Evolutionary conservation across 2,329 filamentous ascomycete genomes (phyloP), one percentile per base, ranked within the genome.

Genomic region (Sarocladiaceae sp.): DNA sequence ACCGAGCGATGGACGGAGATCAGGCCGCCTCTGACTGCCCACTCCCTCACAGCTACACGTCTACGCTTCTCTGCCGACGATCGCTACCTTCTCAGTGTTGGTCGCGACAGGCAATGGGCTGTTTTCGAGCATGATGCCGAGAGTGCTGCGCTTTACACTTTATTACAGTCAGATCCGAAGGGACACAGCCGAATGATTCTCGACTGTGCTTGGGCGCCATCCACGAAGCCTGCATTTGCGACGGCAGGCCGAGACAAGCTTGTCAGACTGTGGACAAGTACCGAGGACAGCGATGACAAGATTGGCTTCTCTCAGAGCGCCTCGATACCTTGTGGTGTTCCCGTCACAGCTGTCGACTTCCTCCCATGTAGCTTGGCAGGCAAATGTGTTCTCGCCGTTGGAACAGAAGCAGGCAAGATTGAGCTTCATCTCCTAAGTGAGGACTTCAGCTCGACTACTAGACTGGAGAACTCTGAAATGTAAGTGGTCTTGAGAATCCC

Each of bases 121-220:
- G 74, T 97, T 1, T 99, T 93, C 65, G 72, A 81, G 60, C 76
- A 83, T 35, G 70, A 70, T 29, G 64, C 63, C 5, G 64, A 59
- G 29, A 60, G 57, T 11, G 63, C 66, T 1, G 60, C 60, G 26
- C 63, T 63, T 13, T 97, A 88, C 61, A 70, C 66, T 22, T 72
- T 86, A 3, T 66, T 81, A 35, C 74, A 84, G 55, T 74, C 80
- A 2, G 90, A 96, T 60, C 80, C 83, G 2, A 97, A 96, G 69
- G 93, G 89, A 0, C 94, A 99, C 67, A 79, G 87, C 3, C 78
- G 94, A 54, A 97, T 99, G 91, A 92, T 99, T 42, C 76, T 97
- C 13, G 90, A 91, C 64, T 88, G 84, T 1, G 83, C 88, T 2
- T 99, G 94, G 93, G 85, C 87, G 1, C 86, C 87, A 1, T 25